A percentile compares a stretch with the other conserved stretches of the same genome.
phyloP scores from a whole-genome alignment of 192 early-diverging fungal species.

The Linnemannia hyalina region DNA sequence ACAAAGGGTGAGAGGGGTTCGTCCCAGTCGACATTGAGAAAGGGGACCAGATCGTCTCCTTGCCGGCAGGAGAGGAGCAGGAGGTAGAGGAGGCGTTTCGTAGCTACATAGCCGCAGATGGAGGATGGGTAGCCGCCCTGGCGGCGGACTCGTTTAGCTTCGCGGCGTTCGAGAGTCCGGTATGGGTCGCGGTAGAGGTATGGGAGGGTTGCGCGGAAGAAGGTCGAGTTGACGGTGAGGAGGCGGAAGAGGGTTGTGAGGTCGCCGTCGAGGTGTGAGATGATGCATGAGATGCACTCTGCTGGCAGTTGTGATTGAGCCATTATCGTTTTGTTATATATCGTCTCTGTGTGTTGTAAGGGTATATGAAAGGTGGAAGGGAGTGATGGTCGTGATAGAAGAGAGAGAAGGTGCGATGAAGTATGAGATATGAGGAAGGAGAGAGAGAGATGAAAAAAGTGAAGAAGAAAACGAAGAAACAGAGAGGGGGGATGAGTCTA shows the following conservation, averaged over 20 bases:
- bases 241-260: slow-evolving; percentile 25
- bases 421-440: neutral
- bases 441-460: neutral
- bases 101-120: neutral
- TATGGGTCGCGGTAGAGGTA: slow-evolving; percentile 43
- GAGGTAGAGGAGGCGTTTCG: slow-evolving; percentile 32
- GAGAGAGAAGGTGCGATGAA: neutral
- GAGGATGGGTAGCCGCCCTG: neutral
- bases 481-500: neutral
- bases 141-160: neutral
- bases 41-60: slow-evolving; percentile 28
- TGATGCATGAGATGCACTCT: slow-evolving; percentile 31
- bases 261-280: slow-evolving; percentile 27
- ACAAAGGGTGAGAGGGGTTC: slow-evolving; percentile 29
- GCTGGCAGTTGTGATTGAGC: slow-evolving; percentile 4
- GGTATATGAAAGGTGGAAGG: neutral
- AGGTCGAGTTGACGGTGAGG: slow-evolving; percentile 23
- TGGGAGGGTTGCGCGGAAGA: slow-evolving; percentile 25
- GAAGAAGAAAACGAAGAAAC: neutral
- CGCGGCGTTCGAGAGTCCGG: slow-evolving; percentile 8
- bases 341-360: neutral
- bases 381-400: neutral
- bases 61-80: slow-evolving; percentile 35
- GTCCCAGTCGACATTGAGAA: slow-evolving; percentile 35
- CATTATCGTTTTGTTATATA: neutral